phyloP scores from a whole-genome alignment of 2,329 filamentous ascomycete species.

The Corynespora cassiicola region DNA sequence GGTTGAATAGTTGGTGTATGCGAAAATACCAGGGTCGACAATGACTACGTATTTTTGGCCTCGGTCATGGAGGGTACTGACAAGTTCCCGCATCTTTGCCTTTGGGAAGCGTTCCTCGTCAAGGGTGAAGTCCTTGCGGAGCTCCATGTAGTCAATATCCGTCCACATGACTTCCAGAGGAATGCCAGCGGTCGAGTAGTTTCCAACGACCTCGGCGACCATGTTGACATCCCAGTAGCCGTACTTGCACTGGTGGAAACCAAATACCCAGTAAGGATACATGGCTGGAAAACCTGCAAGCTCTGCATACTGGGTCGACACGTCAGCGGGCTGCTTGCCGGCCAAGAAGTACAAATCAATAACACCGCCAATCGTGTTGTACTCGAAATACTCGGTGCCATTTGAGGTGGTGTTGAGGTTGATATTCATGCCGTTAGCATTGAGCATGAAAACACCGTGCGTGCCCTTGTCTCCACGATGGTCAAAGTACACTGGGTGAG shows the following conservation, averaged over 20 bases:
- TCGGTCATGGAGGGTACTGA: constrained; percentile 69
- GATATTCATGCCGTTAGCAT: constrained; percentile 65
- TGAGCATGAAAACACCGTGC: constrained; percentile 34
- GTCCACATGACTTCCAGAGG: constrained; percentile 78
- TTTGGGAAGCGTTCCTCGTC: constrained; percentile 70
- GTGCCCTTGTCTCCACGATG: constrained; percentile 58
- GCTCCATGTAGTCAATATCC: constrained; percentile 74
- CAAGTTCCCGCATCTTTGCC: constrained; percentile 68
- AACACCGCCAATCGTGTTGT: constrained; percentile 81
- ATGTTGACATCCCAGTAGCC: constrained; percentile 65
- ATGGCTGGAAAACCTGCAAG: constrained; percentile 54
- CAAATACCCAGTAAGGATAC: constrained; percentile 61
- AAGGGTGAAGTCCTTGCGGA: constrained; percentile 66
- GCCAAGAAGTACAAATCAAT: constrained; percentile 68
- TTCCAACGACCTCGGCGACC: constrained; percentile 71
- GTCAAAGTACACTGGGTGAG: constrained; percentile 75
- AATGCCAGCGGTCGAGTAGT: constrained; percentile 70
- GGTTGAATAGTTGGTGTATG: constrained; percentile 59
- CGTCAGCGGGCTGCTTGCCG: constrained; percentile 55
- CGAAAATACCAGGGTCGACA: constrained; percentile 68
- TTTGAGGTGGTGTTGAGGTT: constrained; percentile 68
- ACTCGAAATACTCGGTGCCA: constrained; percentile 74
- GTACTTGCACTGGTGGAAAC: constrained; percentile 59
- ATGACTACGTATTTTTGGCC: constrained; percentile 78
- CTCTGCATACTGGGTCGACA: constrained; percentile 56